Evolutionary conservation across 495 filamentous ascomycete species (phyloP), one percentile per base, ranked within the genome.

Genomic region (Oleoguttula mirabilis): DNA sequence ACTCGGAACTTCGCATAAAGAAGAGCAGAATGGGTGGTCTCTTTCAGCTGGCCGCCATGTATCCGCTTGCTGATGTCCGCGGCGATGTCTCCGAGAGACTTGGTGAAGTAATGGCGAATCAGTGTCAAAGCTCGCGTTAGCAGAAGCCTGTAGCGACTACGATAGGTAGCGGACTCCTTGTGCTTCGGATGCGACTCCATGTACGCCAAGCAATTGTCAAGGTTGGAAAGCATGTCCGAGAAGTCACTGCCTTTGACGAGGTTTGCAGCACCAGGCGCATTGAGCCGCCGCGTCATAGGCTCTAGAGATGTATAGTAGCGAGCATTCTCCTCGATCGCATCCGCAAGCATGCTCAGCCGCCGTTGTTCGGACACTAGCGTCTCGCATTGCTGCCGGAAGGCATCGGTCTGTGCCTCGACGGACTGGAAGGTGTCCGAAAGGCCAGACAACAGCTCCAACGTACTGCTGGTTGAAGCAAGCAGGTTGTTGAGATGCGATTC

Each of bases 261-360:
- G 50, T 77, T 87, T 22, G 79, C 76, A 16, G 87, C 85, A 11
- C 87, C 86, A 7, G 92, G 90, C 17, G 87, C 87, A 67, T 95
- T 94, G 31, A 98, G 74, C 21, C 82, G 72, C 38, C 85, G 73
- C 10, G 87, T 94, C 36, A 88, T 84, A 36, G 81, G 87, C 44
- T 95, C 90, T 16, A 96, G 70, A 57, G 88, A 92, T 16, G 78
- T 75, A 56, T 95, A 99, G 57, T 93, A 94, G 48, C 85, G 77
- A 4, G 94, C 68, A 48, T 93, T 92, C 21, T 79, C 75, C 5
- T 80, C 79, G 33, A 99, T 80, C 21, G 80, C 77, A 48, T 88
- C 77, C 1, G 85, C 82, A 27, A 96, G 66, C 24, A 70, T 69
- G 36, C 79, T 74, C 17, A 94, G 69, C 11, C 80, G 76, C 47